These are phyloP conservation scores for Diplogelasinospora grovesii DNA, from an alignment of 495 filamentous ascomycete genomes.

Conservation along the genomic window DNA sequence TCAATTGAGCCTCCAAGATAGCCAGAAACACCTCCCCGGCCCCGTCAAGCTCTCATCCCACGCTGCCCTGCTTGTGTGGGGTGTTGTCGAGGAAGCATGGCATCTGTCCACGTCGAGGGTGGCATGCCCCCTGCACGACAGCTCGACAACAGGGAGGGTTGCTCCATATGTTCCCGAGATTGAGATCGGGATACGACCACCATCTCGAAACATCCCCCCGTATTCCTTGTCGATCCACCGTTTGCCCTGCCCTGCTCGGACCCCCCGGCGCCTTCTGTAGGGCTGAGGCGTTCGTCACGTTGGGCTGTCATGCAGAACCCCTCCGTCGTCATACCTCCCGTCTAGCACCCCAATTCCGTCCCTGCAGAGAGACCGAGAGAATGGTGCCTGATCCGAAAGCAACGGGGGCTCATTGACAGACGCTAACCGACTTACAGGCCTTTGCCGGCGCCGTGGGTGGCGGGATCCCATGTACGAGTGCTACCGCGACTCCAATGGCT, in stretches of 20 bases:
- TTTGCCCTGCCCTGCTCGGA: conserved; percentile 5
- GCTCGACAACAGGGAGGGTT: conserved; percentile 20
- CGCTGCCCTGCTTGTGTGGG: conserved; percentile 17
- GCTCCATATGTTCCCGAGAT: conserved; percentile 18
- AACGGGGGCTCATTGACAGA: conserved; percentile 53
- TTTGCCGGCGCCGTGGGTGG: conserved; percentile 95
- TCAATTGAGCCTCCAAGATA: conserved; percentile 15
- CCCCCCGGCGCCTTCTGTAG: conserved; percentile 15
- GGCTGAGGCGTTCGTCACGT: conserved; percentile 32
- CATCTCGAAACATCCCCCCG: conserved; percentile 9
- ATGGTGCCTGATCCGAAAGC: conserved; percentile 30
- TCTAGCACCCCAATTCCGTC: conserved; percentile 14
- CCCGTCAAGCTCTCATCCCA: conserved; percentile 10
- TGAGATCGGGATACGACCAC: conserved; percentile 16
- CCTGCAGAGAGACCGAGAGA: conserved; percentile 17
- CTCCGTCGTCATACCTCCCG: conserved; percentile 28
- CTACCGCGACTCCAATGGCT: conserved; percentile 65
- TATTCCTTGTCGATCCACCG: conserved; percentile 12
- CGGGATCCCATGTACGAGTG: conserved; percentile 85
- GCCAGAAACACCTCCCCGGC: not conserved
- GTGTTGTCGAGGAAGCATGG: conserved; percentile 17
- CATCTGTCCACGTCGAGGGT: conserved; percentile 16
- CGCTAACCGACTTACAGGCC: conserved; percentile 81
- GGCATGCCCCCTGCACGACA: conserved; percentile 21
- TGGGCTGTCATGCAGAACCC: conserved; percentile 42